Evolutionary conservation across 2,329 filamentous ascomycete genomes (phyloP).

Genomic region (Thermoascus crustaceus): DNA sequence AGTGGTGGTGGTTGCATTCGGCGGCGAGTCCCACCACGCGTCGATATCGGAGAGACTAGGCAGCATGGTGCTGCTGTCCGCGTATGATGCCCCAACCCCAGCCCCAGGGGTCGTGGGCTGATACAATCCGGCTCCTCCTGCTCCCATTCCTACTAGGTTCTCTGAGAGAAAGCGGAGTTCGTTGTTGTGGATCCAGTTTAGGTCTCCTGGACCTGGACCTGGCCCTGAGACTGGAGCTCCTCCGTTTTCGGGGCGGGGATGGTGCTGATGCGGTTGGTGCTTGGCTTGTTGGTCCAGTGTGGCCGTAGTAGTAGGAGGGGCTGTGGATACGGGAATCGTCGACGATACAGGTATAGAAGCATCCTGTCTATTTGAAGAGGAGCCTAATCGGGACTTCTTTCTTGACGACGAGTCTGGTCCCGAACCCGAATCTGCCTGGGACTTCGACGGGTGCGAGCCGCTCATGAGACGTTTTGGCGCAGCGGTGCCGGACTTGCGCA

Average conservation of each 20-base stretch:
- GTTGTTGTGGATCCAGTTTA: not conserved
- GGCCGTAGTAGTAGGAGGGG: not conserved
- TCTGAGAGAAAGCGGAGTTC: not conserved
- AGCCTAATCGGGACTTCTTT: not conserved
- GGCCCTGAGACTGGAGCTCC: no score
- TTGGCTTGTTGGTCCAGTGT: not conserved
- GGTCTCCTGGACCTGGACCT: no score
- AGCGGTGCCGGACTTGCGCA: conserved; percentile 22
- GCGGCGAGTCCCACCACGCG: not conserved
- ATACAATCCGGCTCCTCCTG: not conserved
- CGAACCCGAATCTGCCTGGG: no score
- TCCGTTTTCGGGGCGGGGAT: not conserved
- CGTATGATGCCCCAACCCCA: no score
- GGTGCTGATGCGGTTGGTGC: not conserved
- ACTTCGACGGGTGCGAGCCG: conserved; percentile 5
- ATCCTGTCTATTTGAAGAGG: not conserved
- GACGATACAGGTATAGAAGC: not conserved
- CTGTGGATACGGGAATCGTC: not conserved
- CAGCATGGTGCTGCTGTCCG: not conserved
- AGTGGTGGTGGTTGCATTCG: no score
- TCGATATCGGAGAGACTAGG: not conserved
- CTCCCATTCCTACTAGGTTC: no score
- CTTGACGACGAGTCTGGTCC: not conserved
- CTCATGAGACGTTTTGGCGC: conserved; percentile 23
- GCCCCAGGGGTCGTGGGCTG: not conserved